Base-by-base conservation (phyloP, 1,139 yeast species). In the Kodamaea sp. region DNA sequence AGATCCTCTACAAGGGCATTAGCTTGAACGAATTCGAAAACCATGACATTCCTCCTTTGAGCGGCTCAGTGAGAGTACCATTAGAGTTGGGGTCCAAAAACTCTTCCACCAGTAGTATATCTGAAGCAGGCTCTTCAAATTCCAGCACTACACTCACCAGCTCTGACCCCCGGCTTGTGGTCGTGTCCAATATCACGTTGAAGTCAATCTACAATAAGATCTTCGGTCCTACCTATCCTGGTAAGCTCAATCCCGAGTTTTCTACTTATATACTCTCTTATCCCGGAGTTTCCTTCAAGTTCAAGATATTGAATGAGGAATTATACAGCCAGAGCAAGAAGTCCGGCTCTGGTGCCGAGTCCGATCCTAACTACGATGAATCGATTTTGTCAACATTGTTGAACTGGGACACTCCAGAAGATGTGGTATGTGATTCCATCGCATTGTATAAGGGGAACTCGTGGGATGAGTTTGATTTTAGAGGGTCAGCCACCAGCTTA, bases 171-270 rank as follows among this genome's bases (percentile, higher is more conserved):
- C 32, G 21, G 7, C 11, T n/a, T 4, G 9, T 19, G 9, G 22
- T 24, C 4, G 16, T 10, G 10, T 26, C 26, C 9, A 21, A 20
- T 26, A 62, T 57, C 22, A 60, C 55, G 23, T 61, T 76, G 39
- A 70, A 68, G 32, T 55, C 61, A 21, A 63, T 79, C 6, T 80
- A 80, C 53, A 77, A 78, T 47, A 73, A 70, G 47, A 61, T 71
- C 2, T 76, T 80, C 53, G 86, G 86, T 0, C 84, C 84, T 2
- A 79, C 85, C 0, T 76, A 74, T 39, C 82, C 83, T 1, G 85
- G 85, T 0, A 55, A 46, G 30, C 44, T 64, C 12, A 42, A 46
- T 24, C 24, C 22, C 9, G 34, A 42, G 4, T 33, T 38, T 8
- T 34, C 37, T 0, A 37, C 41, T n/a, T 76, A 73, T 42, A 53